A percentile compares a stretch with the other conserved stretches of the same genome.
Evolutionary conservation across 768 basidiomycete species (phyloP).

Genomic region (Pseudohyphozyma bogoriensis): DNA sequence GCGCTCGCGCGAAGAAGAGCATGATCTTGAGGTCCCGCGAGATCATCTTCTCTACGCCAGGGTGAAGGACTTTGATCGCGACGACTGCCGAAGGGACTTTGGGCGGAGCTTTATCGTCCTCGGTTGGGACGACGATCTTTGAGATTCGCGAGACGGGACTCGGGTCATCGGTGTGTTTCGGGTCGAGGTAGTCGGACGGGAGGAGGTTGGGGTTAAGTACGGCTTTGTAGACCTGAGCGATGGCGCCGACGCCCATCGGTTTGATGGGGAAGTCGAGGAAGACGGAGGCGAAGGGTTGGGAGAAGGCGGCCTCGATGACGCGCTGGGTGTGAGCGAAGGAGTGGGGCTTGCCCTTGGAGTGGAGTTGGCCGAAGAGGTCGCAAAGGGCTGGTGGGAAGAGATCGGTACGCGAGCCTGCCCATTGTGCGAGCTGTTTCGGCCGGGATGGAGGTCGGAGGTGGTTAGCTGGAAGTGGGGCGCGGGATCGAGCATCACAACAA

Average conservation of each 20-base stretch:
- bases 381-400: constrained; percentile 82
- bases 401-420: constrained; percentile 93
- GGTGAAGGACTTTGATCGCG: constrained; percentile 93
- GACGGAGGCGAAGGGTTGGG: constrained; percentile 69
- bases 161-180: constrained; percentile 45
- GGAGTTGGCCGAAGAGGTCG: constrained; percentile 68
- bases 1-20: constrained; percentile 71
- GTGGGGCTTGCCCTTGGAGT: constrained; percentile 79
- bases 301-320: constrained; percentile 75
- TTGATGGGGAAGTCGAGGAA: constrained; percentile 77
- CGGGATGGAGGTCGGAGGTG: no score
- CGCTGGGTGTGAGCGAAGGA: constrained; percentile 63
- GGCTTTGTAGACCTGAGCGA: constrained; percentile 92
- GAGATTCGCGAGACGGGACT: constrained; percentile 6
- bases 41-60: constrained; percentile 69
- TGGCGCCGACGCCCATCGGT: constrained; percentile 97
- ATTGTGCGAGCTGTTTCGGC: constrained; percentile 70
- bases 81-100: constrained; percentile 78
- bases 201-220: constrained; percentile 72
- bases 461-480: background rate
- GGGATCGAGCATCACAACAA: background rate
- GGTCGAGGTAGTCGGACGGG: constrained; percentile 67
- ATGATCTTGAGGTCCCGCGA: constrained; percentile 87
- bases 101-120: constrained; percentile 42
- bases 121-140: constrained; percentile 19